Base-by-base conservation (phyloP, 2,329 filamentous ascomycete genomes). In the Trematosphaeria pertusa region DNA sequence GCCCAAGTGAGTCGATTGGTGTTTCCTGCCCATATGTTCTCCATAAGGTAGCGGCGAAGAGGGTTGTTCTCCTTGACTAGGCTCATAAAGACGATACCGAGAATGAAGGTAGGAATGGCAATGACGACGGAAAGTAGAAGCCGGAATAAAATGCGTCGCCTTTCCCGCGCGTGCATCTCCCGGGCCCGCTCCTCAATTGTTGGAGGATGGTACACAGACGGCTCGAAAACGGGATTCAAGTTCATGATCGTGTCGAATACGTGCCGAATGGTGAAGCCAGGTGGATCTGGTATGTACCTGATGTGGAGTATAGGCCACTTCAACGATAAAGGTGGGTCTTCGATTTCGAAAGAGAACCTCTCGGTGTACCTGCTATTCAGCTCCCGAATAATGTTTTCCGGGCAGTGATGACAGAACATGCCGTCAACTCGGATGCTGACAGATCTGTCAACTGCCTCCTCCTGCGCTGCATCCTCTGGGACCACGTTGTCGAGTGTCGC, bases 61-160 rank as follows among this genome's bases (percentile, higher is more conserved):
- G 71, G 56, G 56, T 91, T 81, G 2, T 78, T 71, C 3, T 78
- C 69, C 0, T 86, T 76, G 0, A 96, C 80, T 1, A 97, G 78
- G 50, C 83, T 90, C 92, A 96, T 97, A 74, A 90, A 96, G 1
- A 96, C 85, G 42, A 97, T 89, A 3, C 93, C 92, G 30, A 97
- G 85, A 39, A 96, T 69, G 59, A 97, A 92, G 0, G 89, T 90
- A 2, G 93, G 92, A 34, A 97, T 86, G 15, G 88, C 86, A 5
- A 88, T 75, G 19, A 87, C 61, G 20, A 87, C 70, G 1, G 89
- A 87, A 44, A 95, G 78, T 1, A 88, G 64, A 12, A 91, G 80
- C n/a, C 92, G 86, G 48, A 82, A 76, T 0, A 92, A 71, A 11
- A 95, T 81, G 22, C 86, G 80, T 18, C 76, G 80, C 60, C 87